phyloP scores from a whole-genome alignment of 1,284 basidiomycete genomes.

The Veloboletus limbatus region DNA sequence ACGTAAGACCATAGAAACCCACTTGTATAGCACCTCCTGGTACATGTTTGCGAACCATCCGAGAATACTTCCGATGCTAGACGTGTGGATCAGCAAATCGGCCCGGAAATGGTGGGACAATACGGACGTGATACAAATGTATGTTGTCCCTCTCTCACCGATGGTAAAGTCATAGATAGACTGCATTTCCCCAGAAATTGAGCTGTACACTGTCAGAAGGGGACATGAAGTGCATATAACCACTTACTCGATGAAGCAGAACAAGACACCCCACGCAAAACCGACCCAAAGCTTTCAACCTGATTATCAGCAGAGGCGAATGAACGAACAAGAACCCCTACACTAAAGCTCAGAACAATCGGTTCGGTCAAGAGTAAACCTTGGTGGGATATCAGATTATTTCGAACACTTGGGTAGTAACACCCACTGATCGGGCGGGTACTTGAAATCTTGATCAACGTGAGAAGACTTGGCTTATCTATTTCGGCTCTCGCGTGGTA shows the following conservation, averaged over 20 bases:
- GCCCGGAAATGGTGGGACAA: conserved; percentile 8
- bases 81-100: not conserved
- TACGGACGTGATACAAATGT: conserved; percentile 45
- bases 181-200: conserved; percentile 49
- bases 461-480: conserved; percentile 42
- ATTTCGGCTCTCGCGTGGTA: conserved; percentile 51
- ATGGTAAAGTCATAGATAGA: conserved; percentile 51
- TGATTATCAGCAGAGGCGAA: conserved; percentile 6
- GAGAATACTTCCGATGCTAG: conserved; percentile 30
- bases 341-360: conserved; percentile 55
- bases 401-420: not conserved
- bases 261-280: conserved; percentile 65
- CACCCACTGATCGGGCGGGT: conserved; percentile 50
- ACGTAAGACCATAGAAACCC: conserved; percentile 1
- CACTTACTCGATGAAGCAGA: conserved; percentile 50
- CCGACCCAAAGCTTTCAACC: conserved; percentile 51
- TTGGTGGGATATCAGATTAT: conserved; percentile 22
- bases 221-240: not conserved
- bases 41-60: conserved; percentile 33
- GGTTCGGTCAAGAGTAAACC: conserved; percentile 60
- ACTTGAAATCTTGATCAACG: conserved; percentile 49
- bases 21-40: conserved; percentile 51
- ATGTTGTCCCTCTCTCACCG: conserved; percentile 50
- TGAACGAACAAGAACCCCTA: conserved; percentile 20
- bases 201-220: conserved; percentile 31